Base-by-base conservation (phyloP, 2,329 filamentous ascomycete species). In the Exophiala sp. region DNA sequence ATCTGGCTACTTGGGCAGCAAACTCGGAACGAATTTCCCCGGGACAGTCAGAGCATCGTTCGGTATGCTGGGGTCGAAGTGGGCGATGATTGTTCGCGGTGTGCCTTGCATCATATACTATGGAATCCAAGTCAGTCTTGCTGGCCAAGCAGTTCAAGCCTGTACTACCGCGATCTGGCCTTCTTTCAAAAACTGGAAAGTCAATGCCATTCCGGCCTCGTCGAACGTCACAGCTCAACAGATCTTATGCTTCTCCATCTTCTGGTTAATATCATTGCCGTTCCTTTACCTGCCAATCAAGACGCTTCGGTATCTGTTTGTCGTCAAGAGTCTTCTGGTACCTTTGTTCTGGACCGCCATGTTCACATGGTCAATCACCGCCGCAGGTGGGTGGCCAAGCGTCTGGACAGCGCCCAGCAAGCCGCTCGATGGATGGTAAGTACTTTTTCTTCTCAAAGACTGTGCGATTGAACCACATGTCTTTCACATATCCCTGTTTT, bases 221-320 rank as follows among this genome's bases (percentile, higher is more conserved):
- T 73, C 77, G 29, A 81, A 81, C 18, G 81, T 83, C 38, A 79
- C 76, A 2, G 80, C 77, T 1, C 74, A 80, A 54, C 77, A 78
- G 11, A 74, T 85, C 72, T 64, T 81, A 14, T 74, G 73, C 33
- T 81, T 81, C 60, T 77, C 84, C 54, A 61, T 85, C n/a, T 82
- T 81, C 63, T 82, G 78, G 78, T 54, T 70, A 32, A 62, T 72
- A 47, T 71, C 73, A 54, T 62, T 74, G 66, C 67, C 73, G 3
- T 74, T 77, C 58, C 61, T 61, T 8, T 57, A 72, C 9, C 59
- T 71, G 5, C 69, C 70, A 47, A 68, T 68, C 2, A 65, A 62
- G 44, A 65, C 65, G 32, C 63, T 52, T 7, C 47, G 51, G 3
- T 57, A 53, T 6, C 52, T 64, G 12, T 58, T 63, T 32, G 56